Evolutionary conservation across 306 rosid species (phyloP).

Genomic region (Medicago lupulina): DNA sequence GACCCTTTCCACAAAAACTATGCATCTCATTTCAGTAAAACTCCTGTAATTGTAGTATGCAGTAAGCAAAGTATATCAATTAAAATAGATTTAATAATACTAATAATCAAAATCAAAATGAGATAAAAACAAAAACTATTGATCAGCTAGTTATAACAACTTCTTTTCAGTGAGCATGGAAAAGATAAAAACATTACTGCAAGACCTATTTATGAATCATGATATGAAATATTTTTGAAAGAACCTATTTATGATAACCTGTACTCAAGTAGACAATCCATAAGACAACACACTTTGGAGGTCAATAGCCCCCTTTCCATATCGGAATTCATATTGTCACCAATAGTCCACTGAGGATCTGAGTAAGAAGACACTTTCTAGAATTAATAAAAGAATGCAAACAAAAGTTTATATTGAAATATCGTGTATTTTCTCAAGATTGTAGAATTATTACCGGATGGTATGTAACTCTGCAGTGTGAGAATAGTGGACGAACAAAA

Average conservation of each 20-base stretch:
- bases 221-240: too few species aligned
- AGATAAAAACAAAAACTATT: too few species aligned
- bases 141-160: too few species aligned
- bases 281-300: slow-evolving; percentile 74
- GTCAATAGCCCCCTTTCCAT: slow-evolving; percentile 59
- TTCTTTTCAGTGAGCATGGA: too few species aligned
- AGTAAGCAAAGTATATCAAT: too few species aligned
- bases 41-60: slow-evolving; percentile 42
- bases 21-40: slow-evolving; percentile 70
- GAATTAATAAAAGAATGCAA: slow-evolving; percentile 27
- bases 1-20: slow-evolving; percentile 84
- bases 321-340: slow-evolving; percentile 46
- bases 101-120: too few species aligned
- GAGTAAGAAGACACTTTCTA: slow-evolving; percentile 35
- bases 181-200: too few species aligned
- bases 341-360: slow-evolving; percentile 64
- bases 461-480: slow-evolving; percentile 45
- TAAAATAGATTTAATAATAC: too few species aligned
- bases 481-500: slow-evolving; percentile 52
- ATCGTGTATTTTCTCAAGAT: slow-evolving; percentile 20
- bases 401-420: slow-evolving; percentile 1
- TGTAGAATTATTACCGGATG: slow-evolving; percentile 55
- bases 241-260: too few species aligned
- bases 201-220: too few species aligned
- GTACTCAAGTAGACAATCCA: slow-evolving; percentile 76